Base-by-base conservation (phyloP, 2,329 filamentous ascomycete species). In the Penicillium sp. region DNA sequence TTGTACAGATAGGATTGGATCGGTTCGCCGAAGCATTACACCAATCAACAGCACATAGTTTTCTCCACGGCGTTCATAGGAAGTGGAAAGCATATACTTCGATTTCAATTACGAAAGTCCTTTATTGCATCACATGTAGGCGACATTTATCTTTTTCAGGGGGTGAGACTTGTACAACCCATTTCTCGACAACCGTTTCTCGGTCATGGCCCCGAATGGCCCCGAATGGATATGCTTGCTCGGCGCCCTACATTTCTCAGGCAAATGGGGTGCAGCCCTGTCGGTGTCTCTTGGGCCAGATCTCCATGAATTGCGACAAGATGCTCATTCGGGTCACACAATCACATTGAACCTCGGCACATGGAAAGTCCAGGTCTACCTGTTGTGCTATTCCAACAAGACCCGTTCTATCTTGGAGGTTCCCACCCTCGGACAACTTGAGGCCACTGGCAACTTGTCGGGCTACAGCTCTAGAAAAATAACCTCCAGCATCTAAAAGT, bases 1-100 rank as follows among this genome's bases (percentile, higher is more conserved):
- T 38, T 55, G 51, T 55, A 55, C 51, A 55, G 47, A 48, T 45
- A 39, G 19, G 24, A 43, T 46, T 46, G 51, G 40, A 12, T 46
- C 39, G 38, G 37, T 19, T 46, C 21, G 37, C 35, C 28, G n/a
- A 41, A 13, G 19, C 17, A 48, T 39, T 31, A 39, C 19, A 24
- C 45, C 45, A 43, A 43, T 51, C 45, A 33, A 31, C 39, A 26
- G 45, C 44, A 51, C 40, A 51, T 51, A 51, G 28, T 38, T 42
- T 31, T 6, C 12, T 41, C 19, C 43, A 26, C 21, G 24, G n/a
- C 28, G 24, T 44, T 40, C 13, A 15, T 43, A 24, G 7, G 13
- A 49, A 17, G 34, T 45, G 29, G 17, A 45, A 22, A 42, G 6
- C 19, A 45, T 28, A 41, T 48, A 38, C 9, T 31, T 31, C 34